Evolutionary conservation across 2,329 filamentous ascomycete species (phyloP).

Genomic region (Cladophialophora yegresii): DNA sequence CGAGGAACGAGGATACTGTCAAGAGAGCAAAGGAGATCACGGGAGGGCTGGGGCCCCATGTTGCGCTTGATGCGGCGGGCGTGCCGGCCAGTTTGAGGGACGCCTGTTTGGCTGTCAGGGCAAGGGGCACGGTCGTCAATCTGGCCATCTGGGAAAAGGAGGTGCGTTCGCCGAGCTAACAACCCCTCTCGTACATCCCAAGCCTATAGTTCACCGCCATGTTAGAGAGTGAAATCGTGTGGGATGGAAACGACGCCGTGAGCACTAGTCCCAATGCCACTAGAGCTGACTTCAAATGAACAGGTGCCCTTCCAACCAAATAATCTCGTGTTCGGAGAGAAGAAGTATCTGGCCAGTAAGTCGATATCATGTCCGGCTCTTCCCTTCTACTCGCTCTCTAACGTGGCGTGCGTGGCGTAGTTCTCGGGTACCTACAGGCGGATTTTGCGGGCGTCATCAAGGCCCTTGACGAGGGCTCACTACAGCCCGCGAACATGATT

Average conservation of each 20-base stretch:
- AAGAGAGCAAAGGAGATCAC: slow-evolving; percentile 52
- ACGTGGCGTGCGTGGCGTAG: slow-evolving; percentile 19
- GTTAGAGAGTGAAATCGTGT: background rate
- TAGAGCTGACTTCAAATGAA: background rate
- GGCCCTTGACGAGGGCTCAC: slow-evolving; percentile 49
- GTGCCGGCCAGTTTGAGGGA: slow-evolving; percentile 54
- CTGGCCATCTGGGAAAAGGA: slow-evolving; percentile 65
- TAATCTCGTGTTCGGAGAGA: slow-evolving; percentile 56
- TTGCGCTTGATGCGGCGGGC: slow-evolving; percentile 65
- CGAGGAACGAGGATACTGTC: slow-evolving; percentile 51
- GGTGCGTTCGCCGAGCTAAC: slow-evolving; percentile 27
- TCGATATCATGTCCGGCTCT: background rate
- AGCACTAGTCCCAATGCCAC: background rate
- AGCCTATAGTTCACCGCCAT: background rate
- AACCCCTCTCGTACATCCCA: background rate
- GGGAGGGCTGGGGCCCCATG: slow-evolving; percentile 53
- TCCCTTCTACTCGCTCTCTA: background rate
- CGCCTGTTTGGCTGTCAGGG: slow-evolving; percentile 54
- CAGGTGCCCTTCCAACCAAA: slow-evolving; percentile 56
- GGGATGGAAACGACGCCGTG: background rate
- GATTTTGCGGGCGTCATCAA: slow-evolving; percentile 62
- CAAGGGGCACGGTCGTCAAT: slow-evolving; percentile 62
- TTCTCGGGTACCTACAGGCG: slow-evolving; percentile 52
- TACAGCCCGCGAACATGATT: slow-evolving; percentile 62
- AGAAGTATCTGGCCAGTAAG: slow-evolving; percentile 52